These are phyloP conservation scores for Xerocomus brunneocitrinus DNA, from an alignment of 768 basidiomycete genomes.

Conservation along the genomic window DNA sequence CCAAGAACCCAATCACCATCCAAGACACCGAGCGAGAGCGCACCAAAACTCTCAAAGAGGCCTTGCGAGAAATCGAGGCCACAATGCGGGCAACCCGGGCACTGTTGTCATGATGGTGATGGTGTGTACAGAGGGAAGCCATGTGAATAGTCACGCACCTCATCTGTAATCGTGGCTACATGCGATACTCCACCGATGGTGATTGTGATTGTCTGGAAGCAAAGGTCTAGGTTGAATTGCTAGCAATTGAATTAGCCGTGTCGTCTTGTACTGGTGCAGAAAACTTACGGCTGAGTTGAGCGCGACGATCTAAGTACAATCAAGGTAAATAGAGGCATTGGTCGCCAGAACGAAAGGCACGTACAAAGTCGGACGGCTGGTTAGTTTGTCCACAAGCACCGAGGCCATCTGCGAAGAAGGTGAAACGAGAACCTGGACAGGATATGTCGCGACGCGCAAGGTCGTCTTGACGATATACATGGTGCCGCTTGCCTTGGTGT, in stretches of 20 bases:
- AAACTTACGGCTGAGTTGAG: constrained; percentile 28
- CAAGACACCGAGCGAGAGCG: constrained; percentile 48
- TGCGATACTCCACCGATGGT: constrained; percentile 52
- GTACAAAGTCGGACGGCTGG: constrained; percentile 32
- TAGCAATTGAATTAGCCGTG: constrained; percentile 22
- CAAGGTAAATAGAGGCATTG: constrained; percentile 3
- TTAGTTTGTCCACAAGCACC: constrained; percentile 39
- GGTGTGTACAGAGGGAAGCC: not conserved
- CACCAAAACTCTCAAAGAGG: constrained; percentile 60
- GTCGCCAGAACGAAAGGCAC: constrained; percentile 3
- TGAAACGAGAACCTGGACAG: constrained; percentile 29
- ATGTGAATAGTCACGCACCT: constrained; percentile 34
- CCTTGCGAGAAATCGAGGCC: constrained; percentile 68
- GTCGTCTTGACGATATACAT: constrained; percentile 20
- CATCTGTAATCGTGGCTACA: constrained; percentile 57
- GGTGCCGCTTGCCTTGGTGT: constrained; percentile 21
- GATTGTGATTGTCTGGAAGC: constrained; percentile 61
- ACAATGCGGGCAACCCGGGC: constrained; percentile 58
- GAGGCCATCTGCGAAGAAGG: constrained; percentile 40
- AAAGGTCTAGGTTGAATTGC: constrained; percentile 57
- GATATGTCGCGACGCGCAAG: constrained; percentile 22
- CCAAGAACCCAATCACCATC: constrained; percentile 53
- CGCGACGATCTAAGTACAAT: constrained; percentile 47
- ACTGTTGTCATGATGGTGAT: constrained; percentile 34
- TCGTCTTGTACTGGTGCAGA: not conserved